Evolutionary conservation across 192 early-diverging fungal genomes (phyloP).

Genomic region (Oehlia diaphana): DNA sequence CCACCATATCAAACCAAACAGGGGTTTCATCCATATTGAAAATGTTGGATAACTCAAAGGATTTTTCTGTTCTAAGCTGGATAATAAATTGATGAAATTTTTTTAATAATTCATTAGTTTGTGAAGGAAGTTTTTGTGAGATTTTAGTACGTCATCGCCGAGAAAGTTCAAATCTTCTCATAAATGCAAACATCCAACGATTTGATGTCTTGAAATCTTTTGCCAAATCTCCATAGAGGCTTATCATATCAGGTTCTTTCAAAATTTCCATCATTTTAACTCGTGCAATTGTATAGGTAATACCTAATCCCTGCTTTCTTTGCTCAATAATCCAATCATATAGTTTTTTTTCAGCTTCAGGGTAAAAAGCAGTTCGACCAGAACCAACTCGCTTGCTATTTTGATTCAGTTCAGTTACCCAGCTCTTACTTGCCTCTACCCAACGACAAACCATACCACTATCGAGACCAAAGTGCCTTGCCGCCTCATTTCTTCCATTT

Average conservation of each 20-base stretch:
- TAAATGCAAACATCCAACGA: not conserved
- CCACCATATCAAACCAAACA: not conserved
- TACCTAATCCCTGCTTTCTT: not conserved
- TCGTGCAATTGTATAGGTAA: not conserved
- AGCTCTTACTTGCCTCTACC: too few relatives aligned
- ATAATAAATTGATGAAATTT: not conserved
- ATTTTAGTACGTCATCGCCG: not conserved
- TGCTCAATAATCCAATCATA: not conserved
- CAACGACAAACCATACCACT: too few relatives aligned
- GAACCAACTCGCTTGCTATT: too few relatives aligned
- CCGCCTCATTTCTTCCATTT: too few relatives aligned
- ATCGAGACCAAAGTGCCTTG: too few relatives aligned
- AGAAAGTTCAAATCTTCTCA: not conserved
- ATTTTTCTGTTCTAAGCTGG: not conserved
- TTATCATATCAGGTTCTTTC: not conserved
- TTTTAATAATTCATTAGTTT: not conserved
- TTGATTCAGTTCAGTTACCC: too few relatives aligned
- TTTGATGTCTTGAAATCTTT: not conserved
- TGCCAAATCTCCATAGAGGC: not conserved
- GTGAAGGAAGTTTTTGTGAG: not conserved
- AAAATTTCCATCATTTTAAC: not conserved
- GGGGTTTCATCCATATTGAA: not conserved
- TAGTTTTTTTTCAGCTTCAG: not conserved
- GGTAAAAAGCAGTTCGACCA: too few relatives aligned
- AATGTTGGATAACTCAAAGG: not conserved